Percentiles rank a stretch among this genome's conserved stretches.
phyloP scores from a whole-genome alignment of 176 grass and related monocot genomes.

The Paspalum notatum region DNA sequence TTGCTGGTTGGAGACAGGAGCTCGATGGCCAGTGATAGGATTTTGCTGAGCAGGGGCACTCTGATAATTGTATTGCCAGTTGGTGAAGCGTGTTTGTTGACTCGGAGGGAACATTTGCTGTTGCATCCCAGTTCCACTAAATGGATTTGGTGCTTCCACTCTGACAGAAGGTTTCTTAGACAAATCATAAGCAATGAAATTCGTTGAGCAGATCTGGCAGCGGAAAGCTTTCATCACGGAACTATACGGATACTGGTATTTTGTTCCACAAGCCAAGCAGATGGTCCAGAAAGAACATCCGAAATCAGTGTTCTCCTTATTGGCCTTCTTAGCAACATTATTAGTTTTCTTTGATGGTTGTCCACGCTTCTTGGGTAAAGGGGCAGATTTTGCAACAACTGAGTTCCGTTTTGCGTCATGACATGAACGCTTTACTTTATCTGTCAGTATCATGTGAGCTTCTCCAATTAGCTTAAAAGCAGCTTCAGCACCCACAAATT shows the following conservation, averaged over 20 bases:
- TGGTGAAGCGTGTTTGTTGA: slow-evolving; percentile 23
- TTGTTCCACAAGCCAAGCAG: slow-evolving; percentile 58
- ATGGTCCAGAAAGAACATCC: slow-evolving; percentile 67
- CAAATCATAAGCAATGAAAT: slow-evolving; percentile 69
- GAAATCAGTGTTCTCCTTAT: slow-evolving; percentile 40
- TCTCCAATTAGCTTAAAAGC: slow-evolving; percentile 87
- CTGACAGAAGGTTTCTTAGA: slow-evolving; percentile 39
- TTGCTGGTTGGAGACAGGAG: background rate
- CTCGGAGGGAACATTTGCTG: slow-evolving; percentile 37
- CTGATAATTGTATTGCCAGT: slow-evolving; percentile 8
- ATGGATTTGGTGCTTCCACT: slow-evolving; percentile 13
- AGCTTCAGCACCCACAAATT: slow-evolving; percentile 76
- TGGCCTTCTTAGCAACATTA: slow-evolving; percentile 39
- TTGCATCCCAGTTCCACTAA: slow-evolving; percentile 20
- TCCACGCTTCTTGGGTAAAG: slow-evolving; percentile 38
- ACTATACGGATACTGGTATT: slow-evolving; percentile 58
- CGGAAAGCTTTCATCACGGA: slow-evolving; percentile 58
- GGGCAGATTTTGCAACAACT: slow-evolving; percentile 24
- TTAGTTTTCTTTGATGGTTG: slow-evolving; percentile 38
- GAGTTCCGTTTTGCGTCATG: slow-evolving; percentile 69
- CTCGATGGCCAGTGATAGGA: background rate
- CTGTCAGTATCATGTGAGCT: slow-evolving; percentile 61
- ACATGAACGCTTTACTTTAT: slow-evolving; percentile 46
- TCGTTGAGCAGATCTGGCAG: slow-evolving; percentile 59
- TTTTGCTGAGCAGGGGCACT: slow-evolving; percentile 31